A percentile compares a stretch with the other conserved stretches of the same genome.
Conservation (phyloP, 805 yeast genomes). For the Starmerella stellata region DNA sequence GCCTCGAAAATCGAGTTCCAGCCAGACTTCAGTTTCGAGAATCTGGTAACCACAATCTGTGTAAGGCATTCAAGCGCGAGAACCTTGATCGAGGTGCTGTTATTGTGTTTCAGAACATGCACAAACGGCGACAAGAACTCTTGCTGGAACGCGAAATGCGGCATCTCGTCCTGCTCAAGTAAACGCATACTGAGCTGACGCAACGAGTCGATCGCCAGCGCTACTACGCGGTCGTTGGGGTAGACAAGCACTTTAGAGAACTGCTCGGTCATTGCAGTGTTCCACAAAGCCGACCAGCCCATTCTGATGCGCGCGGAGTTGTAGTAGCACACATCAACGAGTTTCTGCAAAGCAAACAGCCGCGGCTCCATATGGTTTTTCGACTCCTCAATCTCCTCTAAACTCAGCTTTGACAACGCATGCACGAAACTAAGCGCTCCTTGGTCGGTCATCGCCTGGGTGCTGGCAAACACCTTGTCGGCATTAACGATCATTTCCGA, state of each 20-base stretch:
- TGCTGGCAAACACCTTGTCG: slow-evolving; percentile 73
- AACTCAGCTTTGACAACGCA: slow-evolving; percentile 70
- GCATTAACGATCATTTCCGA: slow-evolving; percentile 32
- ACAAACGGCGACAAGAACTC: slow-evolving; percentile 86
- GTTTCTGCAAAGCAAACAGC: slow-evolving; percentile 79
- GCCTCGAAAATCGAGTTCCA: slow-evolving; percentile 82
- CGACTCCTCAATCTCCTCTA: slow-evolving; percentile 80
- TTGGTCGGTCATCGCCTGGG: slow-evolving; percentile 58
- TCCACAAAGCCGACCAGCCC: slow-evolving; percentile 93
- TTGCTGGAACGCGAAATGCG: slow-evolving; percentile 89
- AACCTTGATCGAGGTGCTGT: slow-evolving; percentile 54
- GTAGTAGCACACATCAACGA: slow-evolving; percentile 93
- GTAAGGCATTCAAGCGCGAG: slow-evolving; percentile 80
- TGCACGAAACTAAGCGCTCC: slow-evolving; percentile 76
- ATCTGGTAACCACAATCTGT: slow-evolving; percentile 65
- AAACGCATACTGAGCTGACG: slow-evolving; percentile 86
- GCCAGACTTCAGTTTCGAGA: slow-evolving; percentile 66
- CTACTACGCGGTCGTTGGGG: slow-evolving; percentile 53
- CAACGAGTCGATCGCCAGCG: slow-evolving; percentile 84
- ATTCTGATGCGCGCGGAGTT: slow-evolving; percentile 91
- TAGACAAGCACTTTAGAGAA: slow-evolving; percentile 76
- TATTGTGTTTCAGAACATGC: slow-evolving; percentile 51
- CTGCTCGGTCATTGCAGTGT: slow-evolving; percentile 66
- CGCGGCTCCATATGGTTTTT: slow-evolving; percentile 70
- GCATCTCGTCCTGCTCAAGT: slow-evolving; percentile 78